These are phyloP conservation scores for Xylariaceae sp. DNA, from an alignment of 2,329 filamentous ascomycete species.

Conservation along the genomic window DNA sequence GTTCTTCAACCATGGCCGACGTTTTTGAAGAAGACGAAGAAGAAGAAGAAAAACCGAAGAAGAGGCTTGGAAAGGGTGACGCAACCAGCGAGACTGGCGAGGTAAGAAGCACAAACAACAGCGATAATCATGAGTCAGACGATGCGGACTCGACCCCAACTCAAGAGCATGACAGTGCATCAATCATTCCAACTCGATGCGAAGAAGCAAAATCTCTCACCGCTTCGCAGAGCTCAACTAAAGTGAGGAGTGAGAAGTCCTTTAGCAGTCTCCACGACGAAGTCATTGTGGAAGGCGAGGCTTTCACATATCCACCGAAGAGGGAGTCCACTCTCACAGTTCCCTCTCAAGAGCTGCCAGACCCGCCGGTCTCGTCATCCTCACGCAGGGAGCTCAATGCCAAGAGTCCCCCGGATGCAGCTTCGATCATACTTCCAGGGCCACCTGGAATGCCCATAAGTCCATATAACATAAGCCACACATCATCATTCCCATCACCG, in stretches of 20 bases:
- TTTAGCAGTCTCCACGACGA: slow-evolving; percentile 51
- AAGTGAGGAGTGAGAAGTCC: slow-evolving; percentile 49
- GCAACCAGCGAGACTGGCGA: slow-evolving; percentile 26
- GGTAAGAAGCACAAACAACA: slow-evolving; percentile 22
- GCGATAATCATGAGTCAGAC: slow-evolving; percentile 21
- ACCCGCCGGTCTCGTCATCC: slow-evolving; percentile 43
- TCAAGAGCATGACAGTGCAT: slow-evolving; percentile 27
- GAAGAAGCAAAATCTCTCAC: slow-evolving; percentile 9
- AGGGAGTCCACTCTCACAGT: slow-evolving; percentile 36
- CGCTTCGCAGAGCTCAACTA: slow-evolving; percentile 26
- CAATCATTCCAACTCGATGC: slow-evolving; percentile 4
- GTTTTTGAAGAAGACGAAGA: slow-evolving; percentile 86
- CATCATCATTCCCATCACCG: slow-evolving; percentile 69
- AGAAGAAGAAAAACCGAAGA: slow-evolving; percentile 45
- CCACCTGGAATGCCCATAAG: slow-evolving; percentile 52
- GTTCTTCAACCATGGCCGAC: slow-evolving; percentile 75
- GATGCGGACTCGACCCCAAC: slow-evolving; percentile 30
- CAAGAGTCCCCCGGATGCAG: slow-evolving; percentile 50
- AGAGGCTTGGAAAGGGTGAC: slow-evolving; percentile 27
- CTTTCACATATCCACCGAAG: slow-evolving; percentile 38
- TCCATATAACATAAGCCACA: slow-evolving; percentile 62
- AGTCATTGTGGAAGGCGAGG: slow-evolving; percentile 47
- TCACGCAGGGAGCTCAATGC: slow-evolving; percentile 40
- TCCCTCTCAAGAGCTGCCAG: slow-evolving; percentile 34
- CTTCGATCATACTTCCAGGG: slow-evolving; percentile 43